Conservation (phyloP, 257 asterid species). For the Handroanthus guayacan region DNA sequence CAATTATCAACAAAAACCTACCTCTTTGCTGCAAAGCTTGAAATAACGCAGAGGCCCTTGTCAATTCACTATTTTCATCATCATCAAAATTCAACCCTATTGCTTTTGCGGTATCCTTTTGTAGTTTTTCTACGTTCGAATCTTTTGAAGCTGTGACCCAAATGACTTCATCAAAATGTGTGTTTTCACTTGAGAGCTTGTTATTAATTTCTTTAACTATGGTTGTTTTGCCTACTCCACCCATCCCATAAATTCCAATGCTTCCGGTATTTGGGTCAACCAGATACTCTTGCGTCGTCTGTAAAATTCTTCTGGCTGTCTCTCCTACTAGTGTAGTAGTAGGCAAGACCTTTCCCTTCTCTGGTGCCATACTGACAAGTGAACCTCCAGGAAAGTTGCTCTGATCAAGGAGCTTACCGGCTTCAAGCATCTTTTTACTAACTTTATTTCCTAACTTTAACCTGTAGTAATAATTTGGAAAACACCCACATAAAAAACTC, state of each 20-base stretch:
- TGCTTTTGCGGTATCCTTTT: slow-evolving; percentile 34
- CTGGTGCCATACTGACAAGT: slow-evolving; percentile 31
- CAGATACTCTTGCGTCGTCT: slow-evolving; percentile 26
- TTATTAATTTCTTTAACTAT: slow-evolving; percentile 36
- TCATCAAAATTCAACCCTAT: slow-evolving; percentile 30
- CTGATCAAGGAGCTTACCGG: slow-evolving; percentile 29
- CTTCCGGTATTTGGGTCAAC: slow-evolving; percentile 27
- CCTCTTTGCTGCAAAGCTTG: slow-evolving; percentile 29
- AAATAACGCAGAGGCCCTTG: slow-evolving; percentile 26
- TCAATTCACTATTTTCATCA: slow-evolving; percentile 25
- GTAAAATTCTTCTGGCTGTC: slow-evolving; percentile 31
- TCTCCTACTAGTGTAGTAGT: slow-evolving; percentile 35
- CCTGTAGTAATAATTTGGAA: slow-evolving; percentile 33
- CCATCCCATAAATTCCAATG: slow-evolving; percentile 35
- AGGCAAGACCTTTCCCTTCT: slow-evolving; percentile 38
- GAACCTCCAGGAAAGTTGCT: slow-evolving; percentile 23
- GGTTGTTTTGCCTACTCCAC: slow-evolving; percentile 32
- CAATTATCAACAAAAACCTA: slow-evolving; percentile 38
- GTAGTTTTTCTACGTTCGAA: slow-evolving; percentile 29
- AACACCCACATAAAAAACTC: slow-evolving; percentile 36
- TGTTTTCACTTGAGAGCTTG: slow-evolving; percentile 18
- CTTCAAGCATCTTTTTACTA: slow-evolving; percentile 29
- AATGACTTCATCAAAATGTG: slow-evolving; percentile 35
- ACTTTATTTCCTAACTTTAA: slow-evolving; percentile 37
- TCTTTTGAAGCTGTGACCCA: slow-evolving; percentile 46